phyloP scores from a whole-genome alignment of 2,329 filamentous ascomycete species.

The Didymella pomorum region DNA sequence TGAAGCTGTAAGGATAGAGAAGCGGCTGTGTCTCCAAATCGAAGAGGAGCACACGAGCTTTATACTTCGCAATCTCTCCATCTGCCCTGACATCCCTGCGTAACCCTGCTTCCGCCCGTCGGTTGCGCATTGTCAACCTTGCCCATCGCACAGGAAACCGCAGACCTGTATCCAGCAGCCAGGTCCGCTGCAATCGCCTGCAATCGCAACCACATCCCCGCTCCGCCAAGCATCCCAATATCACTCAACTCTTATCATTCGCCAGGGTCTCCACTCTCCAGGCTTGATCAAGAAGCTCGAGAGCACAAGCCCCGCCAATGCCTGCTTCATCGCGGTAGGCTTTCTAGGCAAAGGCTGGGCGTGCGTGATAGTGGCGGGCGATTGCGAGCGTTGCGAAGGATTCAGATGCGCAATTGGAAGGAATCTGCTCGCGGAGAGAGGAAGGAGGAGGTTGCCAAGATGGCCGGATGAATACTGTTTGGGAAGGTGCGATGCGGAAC shows the following conservation, averaged over 20 bases:
- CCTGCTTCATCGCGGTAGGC: constrained; percentile 24
- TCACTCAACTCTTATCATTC: constrained; percentile 15
- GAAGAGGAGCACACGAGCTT: constrained; percentile 4
- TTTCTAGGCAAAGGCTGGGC: constrained; percentile 27
- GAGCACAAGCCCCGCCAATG: constrained; percentile 22
- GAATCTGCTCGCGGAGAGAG: constrained; percentile 8
- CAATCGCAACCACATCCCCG: constrained; percentile 11
- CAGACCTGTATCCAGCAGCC: constrained; percentile 16
- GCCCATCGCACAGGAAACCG: constrained; percentile 2
- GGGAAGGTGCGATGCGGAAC: constrained; percentile 20
- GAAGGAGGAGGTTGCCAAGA: constrained; percentile 18
- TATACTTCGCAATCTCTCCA: constrained; percentile 9
- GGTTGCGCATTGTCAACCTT: constrained; percentile 6
- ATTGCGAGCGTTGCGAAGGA: constrained; percentile 12
- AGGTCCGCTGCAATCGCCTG: constrained; percentile 11
- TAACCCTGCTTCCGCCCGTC: constrained; percentile 8
- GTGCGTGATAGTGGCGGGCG: constrained; percentile 23
- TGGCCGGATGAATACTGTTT: constrained; percentile 10
- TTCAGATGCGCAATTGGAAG: constrained; percentile 9
- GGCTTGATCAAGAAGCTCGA: constrained; percentile 19
- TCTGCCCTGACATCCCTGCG: constrained; percentile 10
- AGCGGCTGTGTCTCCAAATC: constrained; percentile 11
- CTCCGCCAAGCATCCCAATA: constrained; percentile 16
- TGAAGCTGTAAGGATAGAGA: constrained; percentile 14
- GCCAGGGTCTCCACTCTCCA: constrained; percentile 11